A percentile compares a stretch with the other conserved stretches of the same genome.
Evolutionary conservation across 257 asterid genomes (phyloP).

Genomic region (Marsdenia floribunda): DNA sequence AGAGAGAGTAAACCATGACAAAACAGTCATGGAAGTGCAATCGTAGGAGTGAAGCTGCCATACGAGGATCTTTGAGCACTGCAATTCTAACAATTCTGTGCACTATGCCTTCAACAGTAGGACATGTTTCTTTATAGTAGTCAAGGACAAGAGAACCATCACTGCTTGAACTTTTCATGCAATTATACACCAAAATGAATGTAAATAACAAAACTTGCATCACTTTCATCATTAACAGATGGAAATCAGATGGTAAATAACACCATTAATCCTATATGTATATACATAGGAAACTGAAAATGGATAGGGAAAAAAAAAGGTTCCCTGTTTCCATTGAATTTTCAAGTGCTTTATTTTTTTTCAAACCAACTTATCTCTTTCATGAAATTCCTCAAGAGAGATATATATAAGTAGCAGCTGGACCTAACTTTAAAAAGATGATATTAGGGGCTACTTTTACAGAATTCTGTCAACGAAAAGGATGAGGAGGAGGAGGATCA

Average conservation of each 20-base stretch:
- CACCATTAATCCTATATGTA: background rate
- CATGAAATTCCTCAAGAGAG: background rate
- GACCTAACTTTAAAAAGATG: conserved; percentile 16
- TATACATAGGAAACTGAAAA: background rate
- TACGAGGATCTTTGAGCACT: conserved; percentile 28
- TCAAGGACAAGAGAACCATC: conserved; percentile 14
- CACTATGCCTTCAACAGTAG: conserved; percentile 20
- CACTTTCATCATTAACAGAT: conserved; percentile 8
- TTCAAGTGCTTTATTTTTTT: conserved; percentile 10
- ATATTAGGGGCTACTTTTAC: background rate
- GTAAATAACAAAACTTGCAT: background rate
- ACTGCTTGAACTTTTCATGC: conserved; percentile 9
- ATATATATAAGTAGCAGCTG: conserved; percentile 16
- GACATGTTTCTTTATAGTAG: conserved; percentile 23
- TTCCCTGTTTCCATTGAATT: background rate
- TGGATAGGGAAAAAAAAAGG: background rate
- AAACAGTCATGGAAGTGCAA: conserved; percentile 35
- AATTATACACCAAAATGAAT: background rate
- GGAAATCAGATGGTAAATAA: background rate
- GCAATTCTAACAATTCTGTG: conserved; percentile 24
- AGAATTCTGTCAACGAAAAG: background rate
- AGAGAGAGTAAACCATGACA: conserved; percentile 23
- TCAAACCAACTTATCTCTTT: conserved; percentile 16
- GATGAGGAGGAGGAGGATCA: conserved; percentile 11
- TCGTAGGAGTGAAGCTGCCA: conserved; percentile 35